phyloP scores from a whole-genome alignment of 2,329 filamentous ascomycete species.

The Botryotinia globosa region DNA sequence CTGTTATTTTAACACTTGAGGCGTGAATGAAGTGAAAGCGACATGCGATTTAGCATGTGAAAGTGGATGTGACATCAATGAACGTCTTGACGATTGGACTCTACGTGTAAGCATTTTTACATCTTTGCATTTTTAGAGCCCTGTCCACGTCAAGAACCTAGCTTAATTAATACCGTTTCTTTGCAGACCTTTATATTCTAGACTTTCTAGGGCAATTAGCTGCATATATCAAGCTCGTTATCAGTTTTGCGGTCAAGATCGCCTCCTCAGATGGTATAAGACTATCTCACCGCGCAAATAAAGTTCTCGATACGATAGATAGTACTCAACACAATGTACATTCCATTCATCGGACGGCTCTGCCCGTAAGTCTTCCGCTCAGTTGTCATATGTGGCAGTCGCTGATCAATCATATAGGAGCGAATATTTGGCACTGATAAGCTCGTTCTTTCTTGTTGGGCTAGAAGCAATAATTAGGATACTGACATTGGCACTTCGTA shows the following conservation, averaged over 20 bases:
- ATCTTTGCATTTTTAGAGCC: background rate
- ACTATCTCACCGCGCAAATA: constrained; percentile 15
- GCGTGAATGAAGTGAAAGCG: background rate
- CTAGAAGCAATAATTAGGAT: constrained; percentile 81
- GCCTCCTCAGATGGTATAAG: background rate
- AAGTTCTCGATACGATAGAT: constrained; percentile 11
- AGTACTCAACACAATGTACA: constrained; percentile 33
- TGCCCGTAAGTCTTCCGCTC: constrained; percentile 38
- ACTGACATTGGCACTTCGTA: constrained; percentile 84
- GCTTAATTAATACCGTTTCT: background rate
- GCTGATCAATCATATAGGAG: constrained; percentile 47
- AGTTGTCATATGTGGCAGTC: background rate
- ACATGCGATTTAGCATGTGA: constrained; percentile 12
- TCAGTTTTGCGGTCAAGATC: constrained; percentile 11
- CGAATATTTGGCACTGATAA: constrained; percentile 84
- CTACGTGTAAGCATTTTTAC: background rate
- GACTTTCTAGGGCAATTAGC: background rate
- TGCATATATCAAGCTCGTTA: constrained; percentile 5
- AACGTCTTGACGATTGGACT: constrained; percentile 12
- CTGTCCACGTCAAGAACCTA: constrained; percentile 18
- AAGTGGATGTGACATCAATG: constrained; percentile 18
- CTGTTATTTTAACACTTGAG: background rate
- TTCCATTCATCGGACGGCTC: constrained; percentile 44
- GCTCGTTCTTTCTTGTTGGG: constrained; percentile 77
- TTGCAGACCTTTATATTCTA: background rate